Percentiles rank a stretch among this genome's conserved stretches.
These are phyloP conservation scores for Pseudoneurospora amorphoporcata DNA, from an alignment of 495 filamentous ascomycete genomes.

Conservation along the genomic window DNA sequence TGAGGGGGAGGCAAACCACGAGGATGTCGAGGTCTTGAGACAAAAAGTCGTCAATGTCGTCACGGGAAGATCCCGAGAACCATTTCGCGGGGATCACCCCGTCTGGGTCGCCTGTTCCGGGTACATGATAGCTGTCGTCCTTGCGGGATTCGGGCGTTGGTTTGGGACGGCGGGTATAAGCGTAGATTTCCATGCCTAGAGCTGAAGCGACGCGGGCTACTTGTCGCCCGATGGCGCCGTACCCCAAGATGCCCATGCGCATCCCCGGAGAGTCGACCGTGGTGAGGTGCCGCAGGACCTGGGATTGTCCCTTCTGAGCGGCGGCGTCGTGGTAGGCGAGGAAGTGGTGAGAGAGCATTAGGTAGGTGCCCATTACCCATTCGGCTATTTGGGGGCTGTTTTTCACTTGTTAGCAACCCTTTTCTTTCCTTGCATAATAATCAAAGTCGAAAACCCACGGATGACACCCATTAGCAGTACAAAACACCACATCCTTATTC, in stretches of 20 bases:
- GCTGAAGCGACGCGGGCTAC: slow-evolving; percentile 57
- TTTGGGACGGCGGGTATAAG: slow-evolving; percentile 62
- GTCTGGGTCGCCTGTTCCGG: slow-evolving; percentile 68
- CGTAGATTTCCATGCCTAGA: slow-evolving; percentile 71
- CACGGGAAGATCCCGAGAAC: slow-evolving; percentile 57
- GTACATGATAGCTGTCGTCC: slow-evolving; percentile 59
- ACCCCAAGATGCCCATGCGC: slow-evolving; percentile 58
- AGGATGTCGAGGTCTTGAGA: slow-evolving; percentile 61
- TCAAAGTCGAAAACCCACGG: slow-evolving; percentile 1
- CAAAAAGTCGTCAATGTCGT: slow-evolving; percentile 55
- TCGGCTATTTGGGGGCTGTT: slow-evolving; percentile 33
- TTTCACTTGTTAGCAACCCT: not conserved
- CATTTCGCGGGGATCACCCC: slow-evolving; percentile 60
- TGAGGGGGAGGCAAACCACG: slow-evolving; percentile 66
- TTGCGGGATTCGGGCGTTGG: slow-evolving; percentile 41
- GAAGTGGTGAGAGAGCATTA: slow-evolving; percentile 22
- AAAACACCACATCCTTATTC: slow-evolving; percentile 18
- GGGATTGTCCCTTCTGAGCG: not conserved
- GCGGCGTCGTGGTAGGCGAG: not conserved
- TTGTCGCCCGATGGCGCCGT: slow-evolving; percentile 68
- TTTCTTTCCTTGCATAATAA: not conserved
- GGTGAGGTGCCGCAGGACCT: not conserved
- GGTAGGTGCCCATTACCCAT: slow-evolving; percentile 33
- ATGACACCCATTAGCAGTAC: slow-evolving; percentile 23
- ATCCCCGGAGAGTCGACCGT: slow-evolving; percentile 21